Percentiles rank a stretch among this genome's conserved stretches.
Conservation (phyloP, 768 basidiomycete genomes). For the Pleurotus eryngii region DNA sequence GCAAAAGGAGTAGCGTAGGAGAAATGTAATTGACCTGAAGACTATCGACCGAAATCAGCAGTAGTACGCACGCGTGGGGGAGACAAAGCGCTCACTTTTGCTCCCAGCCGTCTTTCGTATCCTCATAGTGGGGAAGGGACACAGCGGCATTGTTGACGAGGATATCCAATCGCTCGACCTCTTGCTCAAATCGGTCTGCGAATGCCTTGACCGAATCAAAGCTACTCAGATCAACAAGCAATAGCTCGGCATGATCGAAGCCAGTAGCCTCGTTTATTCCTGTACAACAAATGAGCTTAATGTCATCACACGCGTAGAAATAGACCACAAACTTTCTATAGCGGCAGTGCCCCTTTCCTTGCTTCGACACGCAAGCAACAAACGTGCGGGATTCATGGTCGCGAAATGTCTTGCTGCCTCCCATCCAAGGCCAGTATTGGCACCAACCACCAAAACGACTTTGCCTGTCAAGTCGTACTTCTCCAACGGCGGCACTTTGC, state of each 20-base stretch:
- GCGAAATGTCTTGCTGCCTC: conserved; percentile 46
- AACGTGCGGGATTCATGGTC: conserved; percentile 34
- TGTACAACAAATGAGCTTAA: conserved; percentile 8
- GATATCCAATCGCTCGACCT: conserved; percentile 35
- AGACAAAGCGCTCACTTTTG: conserved; percentile 23
- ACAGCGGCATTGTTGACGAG: conserved; percentile 43
- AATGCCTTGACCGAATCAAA: conserved; percentile 41
- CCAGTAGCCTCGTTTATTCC: conserved; percentile 29
- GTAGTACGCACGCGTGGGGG: no score
- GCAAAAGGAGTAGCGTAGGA: conserved; percentile 34
- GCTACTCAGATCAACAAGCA: conserved; percentile 36
- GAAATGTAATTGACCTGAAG: conserved; percentile 47
- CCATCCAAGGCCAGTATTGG: conserved; percentile 50
- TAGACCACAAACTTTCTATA: conserved; percentile 27
- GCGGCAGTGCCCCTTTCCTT: conserved; percentile 33
- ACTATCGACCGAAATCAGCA: conserved; percentile 20
- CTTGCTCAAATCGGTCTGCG: conserved; percentile 28
- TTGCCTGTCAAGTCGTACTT: conserved; percentile 38
- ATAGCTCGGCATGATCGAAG: conserved; percentile 31
- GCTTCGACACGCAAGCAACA: conserved; percentile 38
- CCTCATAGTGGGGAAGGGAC: conserved; percentile 5
- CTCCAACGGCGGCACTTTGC: conserved; percentile 25
- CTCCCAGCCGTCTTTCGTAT: conserved; percentile 46
- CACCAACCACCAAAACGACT: conserved; percentile 46
- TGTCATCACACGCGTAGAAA: no score